phyloP scores from a whole-genome alignment of 306 rosid genomes.

The Trifolium subterraneum region DNA sequence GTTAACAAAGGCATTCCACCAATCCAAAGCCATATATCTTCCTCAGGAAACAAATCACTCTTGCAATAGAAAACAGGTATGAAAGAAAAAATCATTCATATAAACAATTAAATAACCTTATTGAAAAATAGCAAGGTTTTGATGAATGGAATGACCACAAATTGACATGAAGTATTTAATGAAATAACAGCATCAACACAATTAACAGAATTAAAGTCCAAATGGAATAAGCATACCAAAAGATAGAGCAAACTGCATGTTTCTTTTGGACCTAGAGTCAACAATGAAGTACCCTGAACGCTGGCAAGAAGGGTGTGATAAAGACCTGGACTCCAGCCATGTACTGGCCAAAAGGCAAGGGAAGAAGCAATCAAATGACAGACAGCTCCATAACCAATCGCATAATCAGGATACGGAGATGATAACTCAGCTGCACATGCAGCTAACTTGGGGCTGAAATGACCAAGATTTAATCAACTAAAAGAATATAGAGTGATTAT shows the following conservation, averaged over 20 bases:
- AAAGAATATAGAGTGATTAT: conserved; percentile 34
- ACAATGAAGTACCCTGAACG: conserved; percentile 69
- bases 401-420: conserved; percentile 80
- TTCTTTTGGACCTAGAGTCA: conserved; percentile 95
- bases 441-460: conserved; percentile 91
- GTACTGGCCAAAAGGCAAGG: conserved; percentile 93
- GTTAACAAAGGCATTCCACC: conserved; percentile 89
- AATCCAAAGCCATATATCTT: conserved; percentile 93
- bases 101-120: conserved; percentile 38
- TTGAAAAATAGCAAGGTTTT: conserved; percentile 1
- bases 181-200: conserved; percentile 21
- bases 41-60: conserved; percentile 94
- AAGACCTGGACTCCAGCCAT: conserved; percentile 97
- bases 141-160: conserved; percentile 8
- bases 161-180: not conserved
- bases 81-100: conserved; percentile 36
- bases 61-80: conserved; percentile 50
- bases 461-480: conserved; percentile 44
- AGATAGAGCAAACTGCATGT: conserved; percentile 94
- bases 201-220: conserved; percentile 18
- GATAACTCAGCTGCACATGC: conserved; percentile 85
- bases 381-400: conserved; percentile 94
- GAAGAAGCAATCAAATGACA: conserved; percentile 87
- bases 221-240: conserved; percentile 66
- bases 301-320: conserved; percentile 84